Evolutionary conservation across 2,329 filamentous ascomycete genomes (phyloP).

Genomic region (Reticulascus tulasneorum): DNA sequence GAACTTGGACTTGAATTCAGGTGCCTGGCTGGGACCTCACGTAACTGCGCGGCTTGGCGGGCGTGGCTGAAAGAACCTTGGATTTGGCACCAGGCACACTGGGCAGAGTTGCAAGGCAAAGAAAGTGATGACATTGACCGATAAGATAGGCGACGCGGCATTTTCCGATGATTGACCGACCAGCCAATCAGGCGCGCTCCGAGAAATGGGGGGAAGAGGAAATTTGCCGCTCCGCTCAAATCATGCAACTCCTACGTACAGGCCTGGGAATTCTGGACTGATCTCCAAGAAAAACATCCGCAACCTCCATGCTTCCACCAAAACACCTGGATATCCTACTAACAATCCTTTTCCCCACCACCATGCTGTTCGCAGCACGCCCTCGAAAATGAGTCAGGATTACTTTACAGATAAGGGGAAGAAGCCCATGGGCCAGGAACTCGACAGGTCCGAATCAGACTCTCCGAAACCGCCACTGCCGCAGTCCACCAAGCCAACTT

Average conservation of each 20-base stretch:
- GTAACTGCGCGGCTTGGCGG: too few species aligned
- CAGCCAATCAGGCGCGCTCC: constrained; percentile 18
- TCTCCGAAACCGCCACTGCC: constrained; percentile 18
- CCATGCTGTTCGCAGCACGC: constrained; percentile 28
- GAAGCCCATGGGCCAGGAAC: constrained; percentile 30
- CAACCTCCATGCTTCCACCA: constrained; percentile 3
- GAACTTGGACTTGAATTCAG: constrained; percentile 5
- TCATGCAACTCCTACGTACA: constrained; percentile 17
- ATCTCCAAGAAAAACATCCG: constrained; percentile 13
- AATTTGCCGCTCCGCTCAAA: constrained; percentile 24
- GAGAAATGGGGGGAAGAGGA: constrained; percentile 19
- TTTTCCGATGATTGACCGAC: constrained; percentile 26
- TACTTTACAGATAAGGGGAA: constrained; percentile 54
- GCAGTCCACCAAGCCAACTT: constrained; percentile 50
- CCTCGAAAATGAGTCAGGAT: constrained; percentile 55
- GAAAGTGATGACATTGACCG: constrained; percentile 9
- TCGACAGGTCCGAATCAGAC: constrained; percentile 20
- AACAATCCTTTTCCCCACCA: constrained; percentile 14
- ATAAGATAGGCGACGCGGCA: too few species aligned
- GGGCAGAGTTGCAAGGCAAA: constrained; percentile 8
- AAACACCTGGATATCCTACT: constrained; percentile 1
- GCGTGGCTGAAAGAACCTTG: too few species aligned
- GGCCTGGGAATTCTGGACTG: constrained; percentile 6
- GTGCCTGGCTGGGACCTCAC: constrained; percentile 7
- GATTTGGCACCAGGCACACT: constrained; percentile 8